Conservation (phyloP, 768 basidiomycete genomes). For the Lactarius evosmus region DNA sequence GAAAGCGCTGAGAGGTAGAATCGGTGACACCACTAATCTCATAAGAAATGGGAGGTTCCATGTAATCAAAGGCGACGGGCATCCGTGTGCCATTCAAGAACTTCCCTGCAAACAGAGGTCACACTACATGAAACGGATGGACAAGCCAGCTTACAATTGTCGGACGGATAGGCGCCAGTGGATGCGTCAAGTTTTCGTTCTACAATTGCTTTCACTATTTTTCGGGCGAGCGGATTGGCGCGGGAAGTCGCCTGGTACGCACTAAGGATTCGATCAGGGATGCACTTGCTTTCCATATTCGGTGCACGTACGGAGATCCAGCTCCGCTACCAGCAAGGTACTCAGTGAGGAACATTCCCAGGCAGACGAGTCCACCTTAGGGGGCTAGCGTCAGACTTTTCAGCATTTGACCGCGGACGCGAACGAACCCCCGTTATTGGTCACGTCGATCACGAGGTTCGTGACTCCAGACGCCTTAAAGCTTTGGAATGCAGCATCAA, state of each 20-base stretch:
- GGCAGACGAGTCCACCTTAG: conserved; percentile 55
- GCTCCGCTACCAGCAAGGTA: conserved; percentile 51
- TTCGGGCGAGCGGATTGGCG: conserved; percentile 55
- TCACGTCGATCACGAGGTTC: conserved; percentile 53
- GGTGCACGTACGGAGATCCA: conserved; percentile 47
- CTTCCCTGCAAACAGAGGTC: conserved; percentile 26
- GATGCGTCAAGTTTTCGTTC: conserved; percentile 39
- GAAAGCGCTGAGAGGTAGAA: conserved; percentile 36
- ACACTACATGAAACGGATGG: neutral
- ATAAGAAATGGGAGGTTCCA: conserved; percentile 31
- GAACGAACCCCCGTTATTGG: conserved; percentile 56
- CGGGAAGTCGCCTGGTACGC: conserved; percentile 55
- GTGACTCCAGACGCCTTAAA: conserved; percentile 50
- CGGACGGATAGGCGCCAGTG: conserved; percentile 45
- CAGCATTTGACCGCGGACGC: neutral
- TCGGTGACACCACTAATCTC: conserved; percentile 33
- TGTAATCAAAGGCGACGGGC: conserved; percentile 34
- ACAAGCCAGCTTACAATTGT: conserved; percentile 44
- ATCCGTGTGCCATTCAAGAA: conserved; percentile 36
- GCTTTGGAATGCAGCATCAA: conserved; percentile 42
- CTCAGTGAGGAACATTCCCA: conserved; percentile 58
- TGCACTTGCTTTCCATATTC: neutral
- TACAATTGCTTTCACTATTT: conserved; percentile 54
- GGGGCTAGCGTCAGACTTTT: neutral
- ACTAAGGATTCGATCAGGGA: conserved; percentile 32